Evolutionary conservation across 2,329 filamentous ascomycete genomes (phyloP).

Genomic region (Aspergillus sp.): DNA sequence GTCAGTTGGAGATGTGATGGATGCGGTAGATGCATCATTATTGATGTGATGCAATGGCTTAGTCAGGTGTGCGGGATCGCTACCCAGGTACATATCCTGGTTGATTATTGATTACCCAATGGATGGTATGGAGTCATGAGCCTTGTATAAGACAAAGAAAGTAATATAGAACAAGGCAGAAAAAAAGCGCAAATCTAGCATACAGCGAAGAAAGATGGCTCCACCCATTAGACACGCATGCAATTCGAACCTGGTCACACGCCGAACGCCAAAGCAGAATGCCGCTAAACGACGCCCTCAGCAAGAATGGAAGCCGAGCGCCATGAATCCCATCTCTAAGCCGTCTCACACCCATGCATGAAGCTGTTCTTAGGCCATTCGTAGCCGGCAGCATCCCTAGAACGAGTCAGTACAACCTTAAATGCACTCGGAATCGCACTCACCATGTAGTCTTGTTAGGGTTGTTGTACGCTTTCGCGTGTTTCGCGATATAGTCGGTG

Average conservation of each 20-base stretch:
- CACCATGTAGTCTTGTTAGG: conserved; percentile 65
- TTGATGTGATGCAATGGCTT: background rate
- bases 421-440: conserved; percentile 7
- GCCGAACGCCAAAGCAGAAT: conserved; percentile 20
- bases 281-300: conserved; percentile 6
- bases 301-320: background rate
- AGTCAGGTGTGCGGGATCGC: background rate
- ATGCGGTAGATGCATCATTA: background rate
- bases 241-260: background rate
- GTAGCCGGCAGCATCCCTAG: conserved; percentile 51
- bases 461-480: conserved; percentile 62
- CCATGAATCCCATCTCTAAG: background rate
- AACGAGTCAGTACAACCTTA: conserved; percentile 4
- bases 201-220: background rate
- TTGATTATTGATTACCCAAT: too few relatives aligned
- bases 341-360: conserved; percentile 54
- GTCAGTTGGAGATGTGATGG: background rate
- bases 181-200: background rate
- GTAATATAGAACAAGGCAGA: background rate
- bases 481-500: conserved; percentile 64
- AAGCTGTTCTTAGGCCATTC: conserved; percentile 62
- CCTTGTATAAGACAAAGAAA: background rate
- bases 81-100: too few relatives aligned
- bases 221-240: background rate
- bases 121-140: too few relatives aligned